A percentile compares a stretch with the other conserved stretches of the same genome.
These are phyloP conservation scores for Serendipita vermifera DNA, from an alignment of 768 basidiomycete species.

Conservation along the genomic window DNA sequence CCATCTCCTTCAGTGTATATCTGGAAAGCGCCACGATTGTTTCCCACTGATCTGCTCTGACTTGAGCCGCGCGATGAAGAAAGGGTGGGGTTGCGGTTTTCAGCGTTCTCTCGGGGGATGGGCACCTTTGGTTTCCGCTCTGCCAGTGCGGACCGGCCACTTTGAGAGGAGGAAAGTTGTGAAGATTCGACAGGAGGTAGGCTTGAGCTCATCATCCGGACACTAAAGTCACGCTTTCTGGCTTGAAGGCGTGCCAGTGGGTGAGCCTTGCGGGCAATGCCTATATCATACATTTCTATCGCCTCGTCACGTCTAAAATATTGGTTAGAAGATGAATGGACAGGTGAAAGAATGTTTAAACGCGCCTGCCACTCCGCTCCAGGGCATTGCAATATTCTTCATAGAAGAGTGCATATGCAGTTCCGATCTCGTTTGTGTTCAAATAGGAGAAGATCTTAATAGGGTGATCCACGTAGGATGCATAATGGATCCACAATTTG, in stretches of 20 bases:
- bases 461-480: conserved; percentile 61
- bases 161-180: background rate
- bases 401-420: conserved; percentile 64
- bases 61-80: conserved; percentile 14
- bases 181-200: background rate
- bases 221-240: conserved; percentile 66
- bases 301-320: conserved; percentile 57
- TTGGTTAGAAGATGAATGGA: background rate
- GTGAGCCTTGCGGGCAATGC: conserved; percentile 67
- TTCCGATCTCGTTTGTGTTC: conserved; percentile 81
- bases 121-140: background rate
- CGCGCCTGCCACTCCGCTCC: conserved; percentile 67
- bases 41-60: background rate
- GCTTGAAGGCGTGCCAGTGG: conserved; percentile 76
- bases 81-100: background rate
- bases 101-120: background rate
- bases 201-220: conserved; percentile 31
- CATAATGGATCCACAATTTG: conserved; percentile 82
- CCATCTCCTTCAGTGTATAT: background rate
- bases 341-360: conserved; percentile 14
- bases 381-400: conserved; percentile 80
- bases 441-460: conserved; percentile 75
- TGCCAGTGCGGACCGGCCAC: background rate
- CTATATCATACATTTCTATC: conserved; percentile 65
- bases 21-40: conserved; percentile 1